Conservation (phyloP, 2,329 filamentous ascomycete species). For the Arthrobotrys pseudoclavata region DNA sequence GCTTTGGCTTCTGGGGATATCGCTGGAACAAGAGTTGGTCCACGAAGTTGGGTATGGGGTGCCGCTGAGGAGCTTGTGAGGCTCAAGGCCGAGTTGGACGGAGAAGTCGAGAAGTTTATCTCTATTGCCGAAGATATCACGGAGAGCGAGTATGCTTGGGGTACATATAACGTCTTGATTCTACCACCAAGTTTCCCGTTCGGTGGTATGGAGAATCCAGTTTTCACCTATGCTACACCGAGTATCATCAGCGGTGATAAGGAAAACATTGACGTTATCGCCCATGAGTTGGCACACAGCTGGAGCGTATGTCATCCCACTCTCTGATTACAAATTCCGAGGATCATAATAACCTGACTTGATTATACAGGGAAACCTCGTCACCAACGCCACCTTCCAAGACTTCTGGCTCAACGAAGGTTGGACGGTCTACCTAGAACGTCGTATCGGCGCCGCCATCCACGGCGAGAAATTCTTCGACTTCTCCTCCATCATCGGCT, state of each 20-base stretch:
- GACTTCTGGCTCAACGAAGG: constrained; percentile 78
- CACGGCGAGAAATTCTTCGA: constrained; percentile 89
- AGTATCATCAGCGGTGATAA: constrained; percentile 91
- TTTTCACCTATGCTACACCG: constrained; percentile 95
- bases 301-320: constrained; percentile 71
- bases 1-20: constrained; percentile 91
- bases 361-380: constrained; percentile 65
- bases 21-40: constrained; percentile 85
- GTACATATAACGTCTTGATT: constrained; percentile 87
- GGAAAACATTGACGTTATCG: constrained; percentile 95
- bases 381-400: constrained; percentile 71
- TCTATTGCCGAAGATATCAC: constrained; percentile 80
- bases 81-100: constrained; percentile 91
- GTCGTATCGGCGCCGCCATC: constrained; percentile 80
- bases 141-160: constrained; percentile 82
- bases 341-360: neutral
- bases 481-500: constrained; percentile 95
- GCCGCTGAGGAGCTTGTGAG: constrained; percentile 87
- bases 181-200: constrained; percentile 68
- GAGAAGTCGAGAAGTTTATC: constrained; percentile 92
- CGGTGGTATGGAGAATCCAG: constrained; percentile 90
- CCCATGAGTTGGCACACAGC: constrained; percentile 79
- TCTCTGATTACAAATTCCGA: neutral
- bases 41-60: constrained; percentile 85
- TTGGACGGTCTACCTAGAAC: constrained; percentile 95